Base-by-base conservation (phyloP, 2,329 filamentous ascomycete species). In the Fusarium tjaetaba region DNA sequence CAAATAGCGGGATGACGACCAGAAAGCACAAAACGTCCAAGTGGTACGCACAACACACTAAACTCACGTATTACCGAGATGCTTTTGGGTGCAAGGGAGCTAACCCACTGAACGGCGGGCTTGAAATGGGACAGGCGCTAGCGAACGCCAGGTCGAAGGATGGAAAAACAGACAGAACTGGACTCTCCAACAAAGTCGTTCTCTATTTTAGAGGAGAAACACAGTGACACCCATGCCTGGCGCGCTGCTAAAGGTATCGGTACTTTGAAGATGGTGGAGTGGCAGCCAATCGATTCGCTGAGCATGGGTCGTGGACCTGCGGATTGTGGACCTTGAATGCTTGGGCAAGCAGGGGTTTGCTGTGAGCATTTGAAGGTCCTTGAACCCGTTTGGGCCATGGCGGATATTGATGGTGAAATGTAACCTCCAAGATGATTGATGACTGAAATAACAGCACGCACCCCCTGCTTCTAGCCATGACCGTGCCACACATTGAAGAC, bases 271-370 rank as follows among this genome's bases (percentile, higher is more conserved):
- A 76, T 71, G 64, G 68, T 65, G 60, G 45, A 46, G 52, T 64
- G 48, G 36, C 46, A 67, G 38, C 76, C 75, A 78, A 78, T 77
- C 75, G 76, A 78, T 73, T 65, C 51, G 59, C 57, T 61, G 66
- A 65, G 70, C 72, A 72, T 65, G 75, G 76, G 72, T 71, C 65
- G 64, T 75, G 73, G 73, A 78, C 76, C 68, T 74, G 71, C 71
- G 71, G 69, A 71, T 72, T 77, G 71, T 74, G 74, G 75, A 68
- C 70, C 56, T 63, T 59, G 58, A 64, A 75, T 65, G 68, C 68
- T 71, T 65, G 57, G 75, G 64, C 71, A 72, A 75, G 71, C 74
- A 77, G 76, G 76, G 75, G 74, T 61, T 62, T 49, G 56, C 38
- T 66, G 71, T 70, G 65, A 63, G 65, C 65, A 76, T 77, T 76